These are phyloP conservation scores for Camellia japonica DNA, from an alignment of 148 eudicot species.

Conservation along the genomic window DNA sequence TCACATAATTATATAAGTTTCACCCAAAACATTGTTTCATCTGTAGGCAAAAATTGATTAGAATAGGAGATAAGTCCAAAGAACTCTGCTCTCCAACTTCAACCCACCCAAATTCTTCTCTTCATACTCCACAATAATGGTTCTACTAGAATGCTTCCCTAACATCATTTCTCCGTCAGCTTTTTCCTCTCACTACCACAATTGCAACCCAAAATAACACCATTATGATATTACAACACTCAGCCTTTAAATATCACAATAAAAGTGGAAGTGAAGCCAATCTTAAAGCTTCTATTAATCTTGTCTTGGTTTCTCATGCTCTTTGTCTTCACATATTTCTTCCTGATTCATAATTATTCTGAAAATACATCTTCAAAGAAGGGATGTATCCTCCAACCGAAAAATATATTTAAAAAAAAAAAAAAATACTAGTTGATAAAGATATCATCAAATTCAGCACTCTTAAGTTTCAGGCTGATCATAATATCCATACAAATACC, in stretches of 20 bases:
- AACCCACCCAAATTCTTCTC: neutral
- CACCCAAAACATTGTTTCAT: too few species aligned
- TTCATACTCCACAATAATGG: neutral
- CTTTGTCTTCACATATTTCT: too few species aligned
- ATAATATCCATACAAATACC: too few species aligned
- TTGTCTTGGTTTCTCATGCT: too few species aligned
- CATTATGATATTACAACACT: neutral
- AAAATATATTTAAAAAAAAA: too few species aligned
- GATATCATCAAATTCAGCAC: too few species aligned
- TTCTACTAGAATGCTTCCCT: neutral
- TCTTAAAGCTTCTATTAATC: neutral
- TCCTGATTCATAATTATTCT: too few species aligned
- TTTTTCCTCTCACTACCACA: neutral
- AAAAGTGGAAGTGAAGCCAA: neutral
- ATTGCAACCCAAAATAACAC: neutral
- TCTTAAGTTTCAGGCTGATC: too few species aligned
- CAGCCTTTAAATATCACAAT: neutral
- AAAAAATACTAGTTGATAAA: too few species aligned
- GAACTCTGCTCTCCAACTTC: neutral
- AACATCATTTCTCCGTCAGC: neutral
- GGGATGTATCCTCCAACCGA: too few species aligned
- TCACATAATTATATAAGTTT: too few species aligned
- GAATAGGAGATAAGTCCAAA: neutral
- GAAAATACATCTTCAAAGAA: too few species aligned
- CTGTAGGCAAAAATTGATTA: neutral